Evolutionary conservation across 1,139 yeast species (phyloP), one percentile per base, ranked within the genome.

Genomic region (Barnettozyma hawaiiensis): DNA sequence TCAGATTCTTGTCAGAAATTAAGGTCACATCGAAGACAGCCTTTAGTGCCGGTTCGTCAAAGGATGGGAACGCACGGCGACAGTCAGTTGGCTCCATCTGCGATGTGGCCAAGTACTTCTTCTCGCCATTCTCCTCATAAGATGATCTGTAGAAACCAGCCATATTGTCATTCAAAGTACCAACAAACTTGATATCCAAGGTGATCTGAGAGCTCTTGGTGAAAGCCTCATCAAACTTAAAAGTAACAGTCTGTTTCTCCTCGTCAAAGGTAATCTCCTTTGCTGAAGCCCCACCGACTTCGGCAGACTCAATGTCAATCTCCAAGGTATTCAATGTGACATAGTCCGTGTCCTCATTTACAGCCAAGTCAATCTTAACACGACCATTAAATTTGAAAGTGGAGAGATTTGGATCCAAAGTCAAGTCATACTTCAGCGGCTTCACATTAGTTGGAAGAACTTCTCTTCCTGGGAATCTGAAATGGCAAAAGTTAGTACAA

Each of bases 61-160:
- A 79, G 61, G 92, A 85, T 18, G 96, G 96, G 70, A 87, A 86
- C 4, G 96, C 95, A 53, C 90, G 74, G 57, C 96, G 77, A 51
- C 95, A 90, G 60, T 85, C 95, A 14, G 94, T 83, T 22, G 95
- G 82, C 64, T 87, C 96, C 70, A 87, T 83, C 64, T 87, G 96
- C 9, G 96, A 85, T 33, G 94, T 80, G 27, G 86, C 80, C 73
- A 85, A 75, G 53, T 74, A 74, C 53, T 78, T 76, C 27, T 75
- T 75, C 42, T 70, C 69, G n/a, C 85, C 87, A 18, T 70, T 63
- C 50, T 77, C 73, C 50, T 67, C 65, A 62, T 85, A 86, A 36
- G 76, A 66, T 6, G 95, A 84, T 54, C 85, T 73, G 67, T 87
- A 87, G 66, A 87, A 86, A 7, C 95, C 96, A 31, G 87, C 85